Base-by-base conservation (phyloP, 2,329 filamentous ascomycete genomes). In the Colletotrichum sp. region DNA sequence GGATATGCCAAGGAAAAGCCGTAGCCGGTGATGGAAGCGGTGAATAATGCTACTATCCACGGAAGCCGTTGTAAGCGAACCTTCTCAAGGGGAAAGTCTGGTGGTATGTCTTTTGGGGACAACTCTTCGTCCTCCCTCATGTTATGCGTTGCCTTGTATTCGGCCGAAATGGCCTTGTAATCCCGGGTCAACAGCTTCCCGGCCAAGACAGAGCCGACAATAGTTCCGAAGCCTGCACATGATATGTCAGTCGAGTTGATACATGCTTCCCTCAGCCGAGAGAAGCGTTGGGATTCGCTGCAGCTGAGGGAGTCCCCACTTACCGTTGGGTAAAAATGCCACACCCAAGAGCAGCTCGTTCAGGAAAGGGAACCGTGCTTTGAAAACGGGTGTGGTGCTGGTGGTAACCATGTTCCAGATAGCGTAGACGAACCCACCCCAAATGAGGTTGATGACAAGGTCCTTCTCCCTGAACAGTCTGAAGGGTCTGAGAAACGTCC, bases 341-440 rank as follows among this genome's bases (percentile, higher is more conserved):
- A 83, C 77, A n/a, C 82, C 82, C 7, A 83, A 36, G 8, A 78
- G 49, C 8, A 80, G 69, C 63, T 83, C 79, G 65, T 63, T 77
- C 4, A 83, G 76, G 6, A 78, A 64, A 21, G 62, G 0, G 26
- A 82, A 82, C 3, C 79, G 73, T 49, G 69, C 44, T 67, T 85
- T 81, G 68, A 88, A 84, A 2, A 86, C 64, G 1, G 80, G 79
- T 0, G 86, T 85, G 3, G 87, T 88, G 21, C 82, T 86, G 3
- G 85, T 83, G 8, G 85, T 87, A 3, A 89, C 85, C 87, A 89
- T 89, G 36, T 84, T 88, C 86, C 87, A 89, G 8, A 86, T 83
- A 0, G 87, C 83, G 60, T 83, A 81, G 63, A 81, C 69, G 12
- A 82, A 73, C 8, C 82, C 82, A 34, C 86, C 86, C 76, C 85